Evolutionary conservation across 805 yeast genomes (phyloP), one percentile per base, ranked within the genome.

Genomic region (Tetrapisispora fleetii): DNA sequence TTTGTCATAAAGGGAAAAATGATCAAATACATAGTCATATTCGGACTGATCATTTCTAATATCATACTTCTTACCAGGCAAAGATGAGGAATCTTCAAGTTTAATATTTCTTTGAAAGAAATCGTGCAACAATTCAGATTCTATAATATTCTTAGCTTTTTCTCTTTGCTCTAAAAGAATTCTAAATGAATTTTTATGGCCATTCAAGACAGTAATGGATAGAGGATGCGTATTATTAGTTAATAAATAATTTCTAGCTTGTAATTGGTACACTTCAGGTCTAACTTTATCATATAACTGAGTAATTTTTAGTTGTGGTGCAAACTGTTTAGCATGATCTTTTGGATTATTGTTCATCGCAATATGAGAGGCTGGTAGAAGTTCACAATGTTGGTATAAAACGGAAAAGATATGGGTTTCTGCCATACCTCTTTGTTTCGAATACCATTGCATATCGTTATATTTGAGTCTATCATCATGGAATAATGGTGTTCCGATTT

Each of bases 211-310:
- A 10, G 66, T 58, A 14, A 65, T 13, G 0, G 67, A 63, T 18
- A 60, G 14, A 2, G 69, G 69, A 35, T 54, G 53, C 4, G 35
- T 22, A 19, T 44, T 28, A 8, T 54, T 43, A 41, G 57, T 49
- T 8, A 62, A 40, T 10, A 65, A 28, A 49, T 52, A 48, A 37
- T 59, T 52, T 43, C 60, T 55, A 2, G 68, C 62, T 33, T 63
- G 67, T 24, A 64, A 45, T 35, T 57, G 53, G 45, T 59, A 65
- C 24, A 64, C 66, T 49, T 65, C 69, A 3, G 65, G 62, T 48
- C 69, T 55, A 7, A 59, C 53, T 11, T 52, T 53, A n/a, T 53
- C 59, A 18, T 49, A 50, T 27, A 55, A 42, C 21, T 48, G 49
- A 4, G 44, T 46, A 8, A 58, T 56, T 11, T 52, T 49, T n/a